Percentiles rank a stretch among this genome's conserved stretches.
These are phyloP conservation scores for Salvia sclarea DNA, from an alignment of 305 asterid species.

Conservation along the genomic window DNA sequence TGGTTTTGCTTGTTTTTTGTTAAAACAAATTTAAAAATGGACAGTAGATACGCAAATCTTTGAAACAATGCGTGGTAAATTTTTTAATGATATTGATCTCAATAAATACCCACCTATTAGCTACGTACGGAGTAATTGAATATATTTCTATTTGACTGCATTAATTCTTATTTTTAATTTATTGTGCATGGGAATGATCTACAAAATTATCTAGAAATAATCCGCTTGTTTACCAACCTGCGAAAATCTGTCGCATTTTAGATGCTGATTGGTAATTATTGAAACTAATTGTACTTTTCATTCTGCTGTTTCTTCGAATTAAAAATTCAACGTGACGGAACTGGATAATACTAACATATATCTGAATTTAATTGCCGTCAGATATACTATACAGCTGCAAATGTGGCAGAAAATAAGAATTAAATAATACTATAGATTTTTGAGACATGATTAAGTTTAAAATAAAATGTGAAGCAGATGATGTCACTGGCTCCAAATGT, in stretches of 20 bases:
- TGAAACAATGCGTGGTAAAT: too few relatives aligned
- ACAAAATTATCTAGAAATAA: neutral
- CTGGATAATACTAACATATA: constrained; percentile 1
- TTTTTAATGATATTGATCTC: neutral
- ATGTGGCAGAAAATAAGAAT: constrained; percentile 4
- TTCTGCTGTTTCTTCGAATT: neutral
- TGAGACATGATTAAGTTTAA: neutral
- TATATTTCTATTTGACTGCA: neutral
- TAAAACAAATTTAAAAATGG: neutral
- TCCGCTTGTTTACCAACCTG: neutral
- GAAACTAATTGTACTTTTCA: neutral
- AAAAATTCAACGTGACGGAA: neutral
- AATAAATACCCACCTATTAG: neutral
- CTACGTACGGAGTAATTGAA: too few relatives aligned
- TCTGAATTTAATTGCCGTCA: constrained; percentile 19
- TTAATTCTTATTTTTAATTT: too few relatives aligned
- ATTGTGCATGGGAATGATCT: neutral
- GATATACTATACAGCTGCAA: constrained; percentile 21
- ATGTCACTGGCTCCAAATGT: neutral
- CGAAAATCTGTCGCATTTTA: constrained; percentile 11
- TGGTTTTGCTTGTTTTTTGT: neutral
- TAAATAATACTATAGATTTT: neutral
- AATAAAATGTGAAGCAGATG: neutral
- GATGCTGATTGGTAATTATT: neutral
- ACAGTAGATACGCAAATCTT: neutral